phyloP scores from a whole-genome alignment of 108 stramenopile genomes.

The Cyclotella kingstonii region DNA sequence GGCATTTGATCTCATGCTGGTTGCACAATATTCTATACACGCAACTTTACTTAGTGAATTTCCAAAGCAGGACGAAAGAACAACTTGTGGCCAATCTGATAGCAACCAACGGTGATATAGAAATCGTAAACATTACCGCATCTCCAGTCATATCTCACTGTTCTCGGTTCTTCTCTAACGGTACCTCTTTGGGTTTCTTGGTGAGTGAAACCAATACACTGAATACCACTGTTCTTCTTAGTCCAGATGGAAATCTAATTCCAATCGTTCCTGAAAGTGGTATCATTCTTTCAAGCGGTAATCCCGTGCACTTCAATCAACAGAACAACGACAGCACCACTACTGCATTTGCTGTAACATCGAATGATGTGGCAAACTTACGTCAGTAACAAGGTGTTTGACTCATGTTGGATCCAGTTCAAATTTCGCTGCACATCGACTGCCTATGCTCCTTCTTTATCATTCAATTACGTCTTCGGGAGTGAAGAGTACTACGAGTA shows the following conservation, averaged over 20 bases:
- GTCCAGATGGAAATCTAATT: neutral
- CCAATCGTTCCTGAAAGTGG: slow-evolving; percentile 15
- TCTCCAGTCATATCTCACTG: neutral
- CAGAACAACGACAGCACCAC: slow-evolving; percentile 7
- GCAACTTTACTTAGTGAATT: neutral
- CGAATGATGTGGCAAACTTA: neutral
- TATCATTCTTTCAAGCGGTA: slow-evolving; percentile 25
- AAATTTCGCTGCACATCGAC: slow-evolving; percentile 26
- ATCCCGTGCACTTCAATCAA: slow-evolving; percentile 12
- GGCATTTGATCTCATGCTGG: no score
- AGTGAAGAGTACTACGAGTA: slow-evolving; percentile 47
- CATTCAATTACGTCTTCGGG: slow-evolving; percentile 39
- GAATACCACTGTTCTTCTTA: neutral
- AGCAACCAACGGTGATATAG: neutral
- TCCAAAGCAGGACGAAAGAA: neutral
- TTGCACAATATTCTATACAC: no score
- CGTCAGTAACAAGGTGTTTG: slow-evolving; percentile 10
- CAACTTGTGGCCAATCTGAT: neutral
- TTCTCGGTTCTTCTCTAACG: neutral
- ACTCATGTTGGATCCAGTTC: slow-evolving; percentile 31
- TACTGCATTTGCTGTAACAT: neutral
- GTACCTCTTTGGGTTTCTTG: neutral
- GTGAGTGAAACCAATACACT: neutral
- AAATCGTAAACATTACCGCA: neutral
- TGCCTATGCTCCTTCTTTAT: slow-evolving; percentile 22